Evolutionary conservation across 2,329 filamentous ascomycete genomes (phyloP), one percentile per base, ranked within the genome.

Genomic region (Cercospora sojina): DNA sequence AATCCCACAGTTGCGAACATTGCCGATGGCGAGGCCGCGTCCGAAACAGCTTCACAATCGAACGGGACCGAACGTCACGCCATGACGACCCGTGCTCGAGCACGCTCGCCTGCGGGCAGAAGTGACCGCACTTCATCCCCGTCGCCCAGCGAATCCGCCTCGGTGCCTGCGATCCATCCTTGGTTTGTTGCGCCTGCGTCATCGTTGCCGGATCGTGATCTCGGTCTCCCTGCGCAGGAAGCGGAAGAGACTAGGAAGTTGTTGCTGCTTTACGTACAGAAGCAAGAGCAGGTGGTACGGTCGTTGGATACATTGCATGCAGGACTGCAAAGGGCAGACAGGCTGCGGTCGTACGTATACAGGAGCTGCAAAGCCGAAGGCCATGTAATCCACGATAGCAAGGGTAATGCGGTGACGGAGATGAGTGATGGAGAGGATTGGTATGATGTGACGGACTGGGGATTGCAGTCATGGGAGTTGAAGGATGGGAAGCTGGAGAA

Each of bases 371-470:
- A 92, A 76, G 89, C 91, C 1, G 91, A 94, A 79, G 91, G 85
- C 23, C 91, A 94, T 75, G 78, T 88, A 16, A 86, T 88, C 59
- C 59, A 61, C 3, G 74, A 75, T 59, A 72, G 72, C 8, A 73
- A 73, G 67, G 74, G 74, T 6, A 74, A 71, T 23, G 65, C 70
- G 68, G 69, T 72, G 32, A 77, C 75, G 29, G 91, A 93, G 77
- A 88, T 95, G 88, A 93, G 90, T 59, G 92, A 96, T 76, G 91
- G 91, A 10, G 92, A 96, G 81, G 92, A 96, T 76, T 96, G 91
- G 90, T 93, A 93, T 75, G 92, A 96, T 78, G 87, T 86, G 74
- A 89, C 92, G 62, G 90, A 92, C 79, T 94, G 91, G 91, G 87
- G 86, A 0, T 77, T 95, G 58, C 65, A 67, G 56, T 51, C 63